Evolutionary conservation across 2,329 filamentous ascomycete species (phyloP), one percentile per base, ranked within the genome.

Genomic region (Aureobasidium lini): DNA sequence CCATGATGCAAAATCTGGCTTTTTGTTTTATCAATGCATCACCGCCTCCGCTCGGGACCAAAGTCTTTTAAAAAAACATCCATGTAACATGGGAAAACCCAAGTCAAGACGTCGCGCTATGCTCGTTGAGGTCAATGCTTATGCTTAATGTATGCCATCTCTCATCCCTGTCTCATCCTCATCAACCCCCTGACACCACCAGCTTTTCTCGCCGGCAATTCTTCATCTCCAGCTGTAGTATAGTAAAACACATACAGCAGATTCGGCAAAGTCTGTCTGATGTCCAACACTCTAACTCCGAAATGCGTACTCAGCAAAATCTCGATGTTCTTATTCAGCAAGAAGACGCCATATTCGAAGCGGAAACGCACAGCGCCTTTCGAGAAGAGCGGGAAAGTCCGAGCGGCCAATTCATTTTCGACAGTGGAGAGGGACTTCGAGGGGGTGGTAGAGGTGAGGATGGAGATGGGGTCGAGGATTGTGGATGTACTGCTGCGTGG

Each of bases 301-400:
- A 91, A 85, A 1, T 77, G 75, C 61, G 79, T 81, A 18, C 74
- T 74, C 66, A 84, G 76, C 10, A 88, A 70, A 49, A 85, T 78
- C 66, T 97, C 92, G 59, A 99, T 92, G 69, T 97, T 79, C 74
- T 97, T 96, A 76, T 97, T 97, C 13, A 99, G 81, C n/a, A 97
- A 77, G 67, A 97, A 99, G 70, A 96, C 94, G 10, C 81, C 94
- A 71, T 97, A 99, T 67, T 97, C 93, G 72, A 97, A 97, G 2
- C 93, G 86, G 76, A 93, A 97, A 47, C 91, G 84, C 0, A 90
- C 84, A 2, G 83, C 81, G 68, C 82, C 81, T 61, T 77, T 79
- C 76, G 88, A 73, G 72, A 92, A 92, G 0, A 99, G 80, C 0
- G 94, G 94, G 67, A 95, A 99, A 36, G 59, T 82, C 70, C 64